These are phyloP conservation scores for Polyporus arcularius DNA, from an alignment of 768 basidiomycete genomes.

Conservation along the genomic window DNA sequence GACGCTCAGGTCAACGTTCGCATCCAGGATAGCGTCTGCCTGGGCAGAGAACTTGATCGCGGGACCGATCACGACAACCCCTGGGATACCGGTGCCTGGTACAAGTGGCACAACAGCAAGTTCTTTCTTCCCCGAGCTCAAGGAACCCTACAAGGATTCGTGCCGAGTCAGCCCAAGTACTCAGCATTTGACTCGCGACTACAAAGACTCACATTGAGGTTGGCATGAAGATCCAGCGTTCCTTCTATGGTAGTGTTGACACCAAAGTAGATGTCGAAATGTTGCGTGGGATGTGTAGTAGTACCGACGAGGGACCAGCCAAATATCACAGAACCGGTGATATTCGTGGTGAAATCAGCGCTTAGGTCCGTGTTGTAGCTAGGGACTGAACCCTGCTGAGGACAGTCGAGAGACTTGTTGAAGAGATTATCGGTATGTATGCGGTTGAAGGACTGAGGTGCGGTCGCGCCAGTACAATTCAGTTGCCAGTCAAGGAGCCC, in stretches of 20 bases:
- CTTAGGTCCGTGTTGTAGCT: slow-evolving; percentile 20
- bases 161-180: too few relatives aligned
- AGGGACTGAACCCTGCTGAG: slow-evolving; percentile 12
- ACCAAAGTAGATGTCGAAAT: slow-evolving; percentile 20
- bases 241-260: slow-evolving; percentile 43
- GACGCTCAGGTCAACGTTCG: slow-evolving; percentile 42
- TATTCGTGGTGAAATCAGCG: slow-evolving; percentile 32
- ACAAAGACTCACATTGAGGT: slow-evolving; percentile 33
- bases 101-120: slow-evolving; percentile 42
- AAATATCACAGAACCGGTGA: slow-evolving; percentile 33
- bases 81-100: slow-evolving; percentile 53
- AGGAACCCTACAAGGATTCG: slow-evolving; percentile 28
- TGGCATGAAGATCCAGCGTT: slow-evolving; percentile 38
- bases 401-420: slow-evolving; percentile 20
- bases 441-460: slow-evolving; percentile 19
- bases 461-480: neutral
- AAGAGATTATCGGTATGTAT: slow-evolving; percentile 20
- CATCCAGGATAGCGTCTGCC: slow-evolving; percentile 29
- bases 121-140: slow-evolving; percentile 44
- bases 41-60: slow-evolving; percentile 43
- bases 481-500: slow-evolving; percentile 5
- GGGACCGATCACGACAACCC: slow-evolving; percentile 49
- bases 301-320: slow-evolving; percentile 44
- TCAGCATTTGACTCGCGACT: neutral
- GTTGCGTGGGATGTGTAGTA: slow-evolving; percentile 37